Evolutionary conservation across 1,284 basidiomycete genomes (phyloP).

Genomic region (Cryptococcus amylolentus): DNA sequence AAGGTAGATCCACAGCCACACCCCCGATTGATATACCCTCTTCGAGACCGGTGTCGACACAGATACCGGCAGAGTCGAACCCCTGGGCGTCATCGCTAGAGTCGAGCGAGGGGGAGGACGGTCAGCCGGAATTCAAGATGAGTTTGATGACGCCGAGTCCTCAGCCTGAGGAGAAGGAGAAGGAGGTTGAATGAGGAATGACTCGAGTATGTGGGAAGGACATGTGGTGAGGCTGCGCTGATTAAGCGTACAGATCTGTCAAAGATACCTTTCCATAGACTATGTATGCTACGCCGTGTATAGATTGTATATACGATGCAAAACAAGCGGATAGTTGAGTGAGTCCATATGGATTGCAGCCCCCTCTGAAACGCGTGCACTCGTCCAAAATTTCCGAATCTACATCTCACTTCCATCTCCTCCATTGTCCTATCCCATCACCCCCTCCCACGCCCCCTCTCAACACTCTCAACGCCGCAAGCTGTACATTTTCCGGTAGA

Average conservation of each 20-base stretch:
- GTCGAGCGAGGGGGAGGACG: conserved; percentile 5
- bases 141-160: not conserved
- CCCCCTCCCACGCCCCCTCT: not conserved
- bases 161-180: not conserved
- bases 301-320: too few species aligned
- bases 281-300: too few species aligned
- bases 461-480: not conserved
- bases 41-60: conserved; percentile 5
- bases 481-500: not conserved
- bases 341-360: too few species aligned
- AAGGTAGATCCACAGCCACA: not conserved
- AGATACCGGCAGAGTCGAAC: conserved; percentile 10
- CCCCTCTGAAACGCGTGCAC: too few species aligned
- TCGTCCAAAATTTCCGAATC: not conserved
- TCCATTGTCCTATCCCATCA: too few species aligned
- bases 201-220: not conserved
- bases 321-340: too few species aligned
- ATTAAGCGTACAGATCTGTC: too few species aligned
- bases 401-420: not conserved
- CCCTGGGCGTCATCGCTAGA: conserved; percentile 10
- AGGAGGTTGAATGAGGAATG: not conserved
- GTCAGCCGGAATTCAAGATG: conserved; percentile 2
- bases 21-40: not conserved
- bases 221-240: too few species aligned
- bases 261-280: too few species aligned